These are phyloP conservation scores for Oryza coarctata DNA, from an alignment of 176 grass and related monocot genomes.

Conservation along the genomic window DNA sequence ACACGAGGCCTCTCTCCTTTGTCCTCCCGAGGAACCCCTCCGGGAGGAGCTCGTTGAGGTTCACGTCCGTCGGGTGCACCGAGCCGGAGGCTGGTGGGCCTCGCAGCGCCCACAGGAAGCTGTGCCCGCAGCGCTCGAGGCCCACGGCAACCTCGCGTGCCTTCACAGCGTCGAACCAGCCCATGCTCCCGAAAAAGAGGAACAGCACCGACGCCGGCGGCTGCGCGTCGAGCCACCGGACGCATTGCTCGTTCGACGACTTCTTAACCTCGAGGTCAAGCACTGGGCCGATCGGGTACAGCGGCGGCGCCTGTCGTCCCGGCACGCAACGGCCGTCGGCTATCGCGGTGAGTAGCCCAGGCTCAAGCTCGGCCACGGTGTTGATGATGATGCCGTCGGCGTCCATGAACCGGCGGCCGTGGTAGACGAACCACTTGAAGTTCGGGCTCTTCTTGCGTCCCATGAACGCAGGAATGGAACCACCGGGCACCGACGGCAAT, in stretches of 20 bases:
- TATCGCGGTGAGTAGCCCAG: slow-evolving; percentile 21
- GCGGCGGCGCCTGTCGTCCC: slow-evolving; percentile 5
- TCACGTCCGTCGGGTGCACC: slow-evolving; percentile 5
- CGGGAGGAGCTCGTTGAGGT: slow-evolving; percentile 37
- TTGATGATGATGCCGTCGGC: slow-evolving; percentile 60
- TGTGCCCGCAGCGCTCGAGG: slow-evolving; percentile 51
- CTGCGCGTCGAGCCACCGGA: slow-evolving; percentile 57
- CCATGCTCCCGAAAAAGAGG: slow-evolving; percentile 65
- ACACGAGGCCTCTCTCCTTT: slow-evolving; percentile 34
- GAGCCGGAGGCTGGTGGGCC: neutral
- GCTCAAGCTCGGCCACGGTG: slow-evolving; percentile 46
- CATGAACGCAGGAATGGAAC: slow-evolving; percentile 27
- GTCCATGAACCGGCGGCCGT: slow-evolving; percentile 45
- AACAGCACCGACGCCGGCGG: slow-evolving; percentile 53
- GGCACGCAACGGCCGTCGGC: slow-evolving; percentile 24
- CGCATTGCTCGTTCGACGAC: slow-evolving; percentile 16
- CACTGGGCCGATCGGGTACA: slow-evolving; percentile 59
- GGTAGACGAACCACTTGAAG: slow-evolving; percentile 60
- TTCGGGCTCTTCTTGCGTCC: slow-evolving; percentile 22
- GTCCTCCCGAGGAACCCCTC: slow-evolving; percentile 54
- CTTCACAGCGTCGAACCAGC: slow-evolving; percentile 39
- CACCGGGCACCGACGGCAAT: slow-evolving; percentile 38
- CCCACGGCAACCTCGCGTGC: slow-evolving; percentile 40
- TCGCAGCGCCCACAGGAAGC: slow-evolving; percentile 59
- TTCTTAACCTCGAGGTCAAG: neutral